phyloP scores from a whole-genome alignment of 768 basidiomycete species.

The Mycena kentingensis region DNA sequence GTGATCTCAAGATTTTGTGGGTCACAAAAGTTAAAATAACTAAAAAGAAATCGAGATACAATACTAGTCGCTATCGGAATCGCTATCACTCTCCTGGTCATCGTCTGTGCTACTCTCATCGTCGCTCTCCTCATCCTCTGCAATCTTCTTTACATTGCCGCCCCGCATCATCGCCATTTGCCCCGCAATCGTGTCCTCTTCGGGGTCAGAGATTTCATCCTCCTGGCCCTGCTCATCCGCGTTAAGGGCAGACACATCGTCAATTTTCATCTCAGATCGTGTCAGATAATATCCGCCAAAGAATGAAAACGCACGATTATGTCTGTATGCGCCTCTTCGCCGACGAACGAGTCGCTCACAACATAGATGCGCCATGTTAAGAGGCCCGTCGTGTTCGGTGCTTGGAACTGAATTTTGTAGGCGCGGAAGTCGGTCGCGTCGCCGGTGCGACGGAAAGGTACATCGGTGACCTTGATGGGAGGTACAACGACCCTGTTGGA shows the following conservation, averaged over 20 bases:
- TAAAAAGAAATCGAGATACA: not conserved
- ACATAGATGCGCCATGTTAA: conserved; percentile 90
- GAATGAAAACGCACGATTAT: conserved; percentile 42
- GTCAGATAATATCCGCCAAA: conserved; percentile 14
- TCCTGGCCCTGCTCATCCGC: conserved; percentile 65
- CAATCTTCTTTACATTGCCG: conserved; percentile 72
- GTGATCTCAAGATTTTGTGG: too few species aligned
- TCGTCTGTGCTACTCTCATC: conserved; percentile 56
- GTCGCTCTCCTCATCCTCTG: conserved; percentile 47
- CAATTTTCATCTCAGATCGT: conserved; percentile 71
- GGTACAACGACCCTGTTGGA: conserved; percentile 84
- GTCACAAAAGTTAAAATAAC: not conserved
- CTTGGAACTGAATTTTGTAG: conserved; percentile 94
- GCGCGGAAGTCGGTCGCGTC: conserved; percentile 67
- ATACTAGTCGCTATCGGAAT: conserved; percentile 51
- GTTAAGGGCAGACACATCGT: conserved; percentile 61
- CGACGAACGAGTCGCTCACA: conserved; percentile 86
- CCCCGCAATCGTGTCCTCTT: conserved; percentile 93
- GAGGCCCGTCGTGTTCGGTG: conserved; percentile 77
- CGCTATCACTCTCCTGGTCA: conserved; percentile 53
- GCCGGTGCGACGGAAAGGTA: conserved; percentile 61
- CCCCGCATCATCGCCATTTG: conserved; percentile 98
- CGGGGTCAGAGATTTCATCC: conserved; percentile 97
- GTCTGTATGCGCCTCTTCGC: conserved; percentile 71
- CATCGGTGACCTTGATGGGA: conserved; percentile 77